These are phyloP conservation scores for Leccinum truebloodii DNA, from an alignment of 768 basidiomycete species.

Conservation along the genomic window DNA sequence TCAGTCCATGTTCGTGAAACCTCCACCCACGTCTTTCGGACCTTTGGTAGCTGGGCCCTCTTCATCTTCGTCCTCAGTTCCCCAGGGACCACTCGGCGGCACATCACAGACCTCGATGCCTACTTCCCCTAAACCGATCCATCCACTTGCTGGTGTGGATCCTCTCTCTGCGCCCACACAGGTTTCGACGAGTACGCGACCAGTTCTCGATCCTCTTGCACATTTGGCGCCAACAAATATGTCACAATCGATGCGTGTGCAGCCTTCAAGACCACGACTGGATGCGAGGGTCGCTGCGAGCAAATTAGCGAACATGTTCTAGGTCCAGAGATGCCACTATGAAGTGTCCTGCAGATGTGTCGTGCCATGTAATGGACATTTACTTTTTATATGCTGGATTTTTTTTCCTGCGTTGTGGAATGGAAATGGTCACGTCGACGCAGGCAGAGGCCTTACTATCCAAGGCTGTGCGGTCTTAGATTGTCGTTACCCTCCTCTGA, in stretches of 20 bases:
- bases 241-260: conserved; percentile 72
- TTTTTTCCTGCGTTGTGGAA: conserved; percentile 10
- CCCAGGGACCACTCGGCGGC: conserved; percentile 24
- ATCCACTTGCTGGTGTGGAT: conserved; percentile 20
- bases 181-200: conserved; percentile 25
- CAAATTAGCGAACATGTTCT: conserved; percentile 90
- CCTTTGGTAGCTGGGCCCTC: conserved; percentile 38
- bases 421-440: conserved; percentile 9
- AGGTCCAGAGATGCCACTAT: conserved; percentile 14
- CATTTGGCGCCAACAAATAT: conserved; percentile 60
- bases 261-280: conserved; percentile 69
- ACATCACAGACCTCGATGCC: conserved; percentile 9
- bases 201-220: conserved; percentile 62
- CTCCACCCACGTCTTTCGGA: conserved; percentile 40
- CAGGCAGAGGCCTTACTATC: background rate
- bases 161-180: conserved; percentile 15
- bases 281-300: conserved; percentile 87
- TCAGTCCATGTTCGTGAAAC: conserved; percentile 76
- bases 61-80: conserved; percentile 33
- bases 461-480: conserved; percentile 6
- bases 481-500: background rate
- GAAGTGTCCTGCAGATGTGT: conserved; percentile 3
- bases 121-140: conserved; percentile 10
- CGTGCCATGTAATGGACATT: conserved; percentile 8
- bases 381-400: conserved; percentile 21